Evolutionary conservation across 2,329 filamentous ascomycete species (phyloP).

Genomic region (Fusarium goolgardi): DNA sequence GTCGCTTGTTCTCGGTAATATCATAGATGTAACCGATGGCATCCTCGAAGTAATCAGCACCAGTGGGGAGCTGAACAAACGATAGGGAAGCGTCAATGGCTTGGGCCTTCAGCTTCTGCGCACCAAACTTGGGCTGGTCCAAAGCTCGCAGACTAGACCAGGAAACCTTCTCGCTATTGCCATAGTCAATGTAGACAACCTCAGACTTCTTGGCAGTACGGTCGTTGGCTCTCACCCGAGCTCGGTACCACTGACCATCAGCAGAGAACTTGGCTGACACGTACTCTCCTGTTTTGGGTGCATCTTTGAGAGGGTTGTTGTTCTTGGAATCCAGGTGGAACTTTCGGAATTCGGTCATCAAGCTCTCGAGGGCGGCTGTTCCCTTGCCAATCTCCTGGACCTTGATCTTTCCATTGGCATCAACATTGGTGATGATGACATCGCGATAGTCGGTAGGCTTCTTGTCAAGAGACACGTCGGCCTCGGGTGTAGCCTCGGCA

Average conservation of each 20-base stretch:
- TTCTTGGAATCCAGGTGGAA: constrained; percentile 91
- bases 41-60: constrained; percentile 84
- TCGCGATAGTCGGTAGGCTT: constrained; percentile 88
- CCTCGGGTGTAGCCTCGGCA: constrained; percentile 61
- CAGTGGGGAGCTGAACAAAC: constrained; percentile 87
- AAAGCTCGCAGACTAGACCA: constrained; percentile 89
- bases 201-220: constrained; percentile 89
- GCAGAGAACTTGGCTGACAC: constrained; percentile 91
- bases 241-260: constrained; percentile 95
- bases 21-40: constrained; percentile 80
- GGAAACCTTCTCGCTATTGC: constrained; percentile 88
- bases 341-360: constrained; percentile 91
- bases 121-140: constrained; percentile 79
- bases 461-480: constrained; percentile 69
- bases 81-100: constrained; percentile 88
- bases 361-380: constrained; percentile 82
- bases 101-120: constrained; percentile 85
- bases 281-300: constrained; percentile 90
- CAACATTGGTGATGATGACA: constrained; percentile 90
- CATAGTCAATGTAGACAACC: constrained; percentile 95
- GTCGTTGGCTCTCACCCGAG: constrained; percentile 90
- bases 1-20: constrained; percentile 76
- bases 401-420: constrained; percentile 84
- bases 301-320: constrained; percentile 75
- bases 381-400: constrained; percentile 90